phyloP scores from a whole-genome alignment of 2,329 filamentous ascomycete species.

The Microcyclospora tardicrescens region DNA sequence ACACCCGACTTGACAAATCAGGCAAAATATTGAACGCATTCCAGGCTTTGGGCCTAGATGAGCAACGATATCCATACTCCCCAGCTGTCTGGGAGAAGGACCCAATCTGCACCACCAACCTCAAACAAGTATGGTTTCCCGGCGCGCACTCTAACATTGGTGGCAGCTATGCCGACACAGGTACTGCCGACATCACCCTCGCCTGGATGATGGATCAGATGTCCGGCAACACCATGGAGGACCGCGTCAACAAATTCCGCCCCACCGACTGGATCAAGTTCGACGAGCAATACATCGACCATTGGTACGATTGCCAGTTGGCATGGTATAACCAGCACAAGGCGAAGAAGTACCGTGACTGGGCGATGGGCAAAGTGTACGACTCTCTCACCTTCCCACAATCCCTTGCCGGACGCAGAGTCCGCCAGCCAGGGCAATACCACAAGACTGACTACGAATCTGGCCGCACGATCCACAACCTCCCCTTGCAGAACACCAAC shows the following conservation, averaged over 20 bases:
- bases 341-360: constrained; percentile 12
- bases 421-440: constrained; percentile 20
- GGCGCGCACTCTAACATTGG: constrained; percentile 42
- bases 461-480: constrained; percentile 9
- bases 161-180: constrained; percentile 27
- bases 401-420: constrained; percentile 15
- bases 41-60: constrained; percentile 43
- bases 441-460: constrained; percentile 18
- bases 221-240: constrained; percentile 16
- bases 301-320: constrained; percentile 16
- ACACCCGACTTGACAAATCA: constrained; percentile 21
- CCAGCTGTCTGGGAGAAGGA: constrained; percentile 37
- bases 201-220: constrained; percentile 32
- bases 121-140: constrained; percentile 45
- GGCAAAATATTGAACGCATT: constrained; percentile 40
- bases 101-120: constrained; percentile 16
- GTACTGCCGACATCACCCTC: constrained; percentile 26
- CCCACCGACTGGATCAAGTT: constrained; percentile 23
- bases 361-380: constrained; percentile 23
- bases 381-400: constrained; percentile 23
- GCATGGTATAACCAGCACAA: constrained; percentile 11
- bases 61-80: constrained; percentile 37
- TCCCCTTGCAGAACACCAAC: constrained; percentile 18
- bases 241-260: not conserved
- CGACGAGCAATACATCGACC: constrained; percentile 20